Evolutionary conservation across 2,329 filamentous ascomycete species (phyloP).

Genomic region (Stemphylium beticola): DNA sequence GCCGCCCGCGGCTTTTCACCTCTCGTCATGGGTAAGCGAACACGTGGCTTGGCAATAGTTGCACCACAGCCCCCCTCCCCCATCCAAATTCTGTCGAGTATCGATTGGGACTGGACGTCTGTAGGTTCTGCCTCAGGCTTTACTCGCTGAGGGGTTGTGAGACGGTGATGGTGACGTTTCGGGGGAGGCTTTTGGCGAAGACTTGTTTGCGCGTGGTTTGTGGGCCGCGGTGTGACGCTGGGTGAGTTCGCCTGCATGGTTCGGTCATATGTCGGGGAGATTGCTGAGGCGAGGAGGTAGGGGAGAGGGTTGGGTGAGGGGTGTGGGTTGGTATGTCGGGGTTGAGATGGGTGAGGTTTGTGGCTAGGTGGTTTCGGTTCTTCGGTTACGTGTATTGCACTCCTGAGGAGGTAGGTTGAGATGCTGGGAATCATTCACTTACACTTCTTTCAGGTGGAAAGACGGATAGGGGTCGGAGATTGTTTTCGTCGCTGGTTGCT

Average conservation of each 20-base stretch:
- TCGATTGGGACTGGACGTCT: background rate
- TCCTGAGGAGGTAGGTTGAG: too few relatives aligned
- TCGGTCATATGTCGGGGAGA: background rate
- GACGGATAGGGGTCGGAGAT: too few relatives aligned
- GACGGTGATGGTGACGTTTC: background rate
- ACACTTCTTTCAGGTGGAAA: too few relatives aligned
- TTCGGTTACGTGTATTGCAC: background rate
- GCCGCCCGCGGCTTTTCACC: background rate
- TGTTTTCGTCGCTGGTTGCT: too few relatives aligned
- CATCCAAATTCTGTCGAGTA: background rate
- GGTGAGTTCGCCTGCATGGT: background rate
- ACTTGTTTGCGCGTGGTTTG: too few relatives aligned
- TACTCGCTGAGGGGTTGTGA: background rate
- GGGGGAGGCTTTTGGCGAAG: background rate
- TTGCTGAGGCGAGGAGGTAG: background rate
- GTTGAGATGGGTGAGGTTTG: background rate
- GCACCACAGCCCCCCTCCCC: background rate
- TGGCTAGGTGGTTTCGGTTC: background rate
- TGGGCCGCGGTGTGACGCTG: too few relatives aligned
- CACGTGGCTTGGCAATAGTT: conserved; percentile 3
- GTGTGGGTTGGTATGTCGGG: background rate
- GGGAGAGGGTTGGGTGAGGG: background rate
- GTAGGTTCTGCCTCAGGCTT: background rate
- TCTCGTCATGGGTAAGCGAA: conserved; percentile 3
- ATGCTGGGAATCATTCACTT: too few relatives aligned